Evolutionary conservation across 768 basidiomycete species (phyloP).

Genomic region (Amanita rimosa): DNA sequence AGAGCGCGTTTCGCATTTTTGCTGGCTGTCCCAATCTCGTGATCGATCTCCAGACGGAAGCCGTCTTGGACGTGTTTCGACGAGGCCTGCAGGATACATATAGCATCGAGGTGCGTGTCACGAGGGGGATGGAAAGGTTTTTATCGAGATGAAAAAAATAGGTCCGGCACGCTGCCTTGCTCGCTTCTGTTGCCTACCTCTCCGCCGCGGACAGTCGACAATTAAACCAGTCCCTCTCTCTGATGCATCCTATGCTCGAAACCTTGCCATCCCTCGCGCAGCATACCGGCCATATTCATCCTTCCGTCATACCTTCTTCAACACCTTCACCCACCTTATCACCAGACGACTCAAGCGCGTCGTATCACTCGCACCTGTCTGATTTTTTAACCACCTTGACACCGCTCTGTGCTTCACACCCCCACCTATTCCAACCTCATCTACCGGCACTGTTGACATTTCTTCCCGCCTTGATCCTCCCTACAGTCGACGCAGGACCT

Average conservation of each 20-base stretch:
- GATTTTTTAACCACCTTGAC: slow-evolving; percentile 59
- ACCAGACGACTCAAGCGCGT: slow-evolving; percentile 8
- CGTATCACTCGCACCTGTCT: slow-evolving; percentile 39
- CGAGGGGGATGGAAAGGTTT: too few species aligned
- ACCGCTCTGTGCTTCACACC: slow-evolving; percentile 56
- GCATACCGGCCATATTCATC: slow-evolving; percentile 1
- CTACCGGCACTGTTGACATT: slow-evolving; percentile 57
- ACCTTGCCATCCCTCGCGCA: slow-evolving; percentile 50
- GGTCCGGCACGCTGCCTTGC: slow-evolving; percentile 66
- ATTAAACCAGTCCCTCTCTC: slow-evolving; percentile 31
- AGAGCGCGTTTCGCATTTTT: slow-evolving; percentile 63
- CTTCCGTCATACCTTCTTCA: slow-evolving; percentile 16
- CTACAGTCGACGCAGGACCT: slow-evolving; percentile 35
- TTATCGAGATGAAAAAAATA: slow-evolving; percentile 15
- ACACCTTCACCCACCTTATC: slow-evolving; percentile 14
- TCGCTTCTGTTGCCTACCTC: slow-evolving; percentile 61
- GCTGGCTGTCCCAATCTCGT: slow-evolving; percentile 66
- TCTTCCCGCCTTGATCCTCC: slow-evolving; percentile 61
- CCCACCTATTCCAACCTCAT: slow-evolving; percentile 66
- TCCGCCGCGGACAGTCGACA: slow-evolving; percentile 49
- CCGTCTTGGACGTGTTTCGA: slow-evolving; percentile 55
- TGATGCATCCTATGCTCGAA: slow-evolving; percentile 66
- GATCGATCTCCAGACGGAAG: slow-evolving; percentile 64
- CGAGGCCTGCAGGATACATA: slow-evolving; percentile 57
- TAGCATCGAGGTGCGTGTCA: slow-evolving; percentile 40